Base-by-base conservation (phyloP, 225 moss, liverwort and hornwort genomes). In the Ulota crispa region DNA sequence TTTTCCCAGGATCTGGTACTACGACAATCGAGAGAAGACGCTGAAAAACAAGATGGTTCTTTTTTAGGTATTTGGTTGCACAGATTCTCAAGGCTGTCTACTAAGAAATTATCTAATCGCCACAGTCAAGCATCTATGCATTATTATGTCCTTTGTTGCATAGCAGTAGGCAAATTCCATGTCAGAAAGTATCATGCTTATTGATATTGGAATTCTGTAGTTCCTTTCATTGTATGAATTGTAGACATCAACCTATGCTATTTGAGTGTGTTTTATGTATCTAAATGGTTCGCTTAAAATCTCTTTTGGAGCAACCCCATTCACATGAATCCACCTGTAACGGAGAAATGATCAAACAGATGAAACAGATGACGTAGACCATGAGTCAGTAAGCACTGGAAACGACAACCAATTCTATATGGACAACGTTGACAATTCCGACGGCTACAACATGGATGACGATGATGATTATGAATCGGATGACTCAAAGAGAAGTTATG, bases 401-500 rank as follows among this genome's bases (percentile, higher is more conserved):
- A 59, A 28, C 8, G 72, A 80, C 4, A 83, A 67, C 72, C 63
- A 37, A 34, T 36, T 72, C 18, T 63, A 63, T 20, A 12, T 71
- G 26, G 80, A 72, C 63, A 63, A 80, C 50, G 12, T 34, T 72
- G 63, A 80, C 34, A 47, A 72, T 52, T 80, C 8, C 19, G 34
- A 78, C 41, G 20, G 30, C 57, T 69, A 69, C 76, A n/a, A 59
- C 34, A 63, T 72, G 8, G 83, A 83, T 32, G 68, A 78, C 41
- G 80, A 76, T n/a, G 80, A 83, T 42, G 64, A 83, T 36, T 87
- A 8, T 55, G 85, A 88, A 36, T 91, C 86, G 14, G 84, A 88
- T 39, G 94, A 85, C 53, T 89, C 85, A 84, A 72, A 84, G 34
- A 89, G 89, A 50, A 91, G 85, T 87, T 91, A 92, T 62, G 69